Conservation (phyloP, 148 eudicot genomes). For the Amaranthus palmeri region DNA sequence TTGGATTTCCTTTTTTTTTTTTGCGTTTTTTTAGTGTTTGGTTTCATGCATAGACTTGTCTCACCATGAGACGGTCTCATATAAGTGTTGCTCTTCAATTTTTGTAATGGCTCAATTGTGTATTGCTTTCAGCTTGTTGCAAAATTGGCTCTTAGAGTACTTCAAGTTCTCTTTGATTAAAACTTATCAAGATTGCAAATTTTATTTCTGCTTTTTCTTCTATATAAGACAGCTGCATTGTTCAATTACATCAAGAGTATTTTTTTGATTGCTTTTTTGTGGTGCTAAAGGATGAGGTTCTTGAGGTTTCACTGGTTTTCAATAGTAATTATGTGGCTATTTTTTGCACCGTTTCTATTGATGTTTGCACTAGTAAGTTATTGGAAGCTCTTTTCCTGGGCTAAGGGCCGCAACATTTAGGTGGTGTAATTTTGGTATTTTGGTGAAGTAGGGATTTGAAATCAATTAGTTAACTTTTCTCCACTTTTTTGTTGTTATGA, state of each 20-base stretch:
- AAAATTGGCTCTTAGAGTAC: background rate
- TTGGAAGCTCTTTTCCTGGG: background rate
- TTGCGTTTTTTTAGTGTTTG: too few relatives aligned
- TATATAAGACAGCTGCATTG: background rate
- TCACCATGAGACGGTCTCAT: too few relatives aligned
- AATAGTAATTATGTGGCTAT: background rate
- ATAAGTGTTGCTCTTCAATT: background rate
- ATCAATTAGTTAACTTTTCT: background rate
- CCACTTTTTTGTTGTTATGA: conserved; percentile 10
- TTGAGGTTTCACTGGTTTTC: background rate
- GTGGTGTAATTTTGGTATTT: background rate
- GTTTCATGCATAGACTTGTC: too few relatives aligned
- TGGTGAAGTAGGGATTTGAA: background rate
- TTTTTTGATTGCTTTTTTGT: background rate
- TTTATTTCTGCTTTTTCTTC: background rate
- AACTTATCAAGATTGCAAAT: background rate
- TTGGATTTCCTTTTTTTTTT: too few relatives aligned
- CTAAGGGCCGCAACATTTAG: too few relatives aligned
- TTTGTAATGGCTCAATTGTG: background rate
- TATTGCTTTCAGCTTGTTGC: background rate
- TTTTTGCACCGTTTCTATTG: background rate
- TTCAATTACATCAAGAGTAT: too few relatives aligned
- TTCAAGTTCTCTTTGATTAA: background rate
- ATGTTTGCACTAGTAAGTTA: background rate
- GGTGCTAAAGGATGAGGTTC: background rate